Evolutionary conservation across 495 filamentous ascomycete genomes (phyloP), one percentile per base, ranked within the genome.

Genomic region (Talaromyces adpressus): DNA sequence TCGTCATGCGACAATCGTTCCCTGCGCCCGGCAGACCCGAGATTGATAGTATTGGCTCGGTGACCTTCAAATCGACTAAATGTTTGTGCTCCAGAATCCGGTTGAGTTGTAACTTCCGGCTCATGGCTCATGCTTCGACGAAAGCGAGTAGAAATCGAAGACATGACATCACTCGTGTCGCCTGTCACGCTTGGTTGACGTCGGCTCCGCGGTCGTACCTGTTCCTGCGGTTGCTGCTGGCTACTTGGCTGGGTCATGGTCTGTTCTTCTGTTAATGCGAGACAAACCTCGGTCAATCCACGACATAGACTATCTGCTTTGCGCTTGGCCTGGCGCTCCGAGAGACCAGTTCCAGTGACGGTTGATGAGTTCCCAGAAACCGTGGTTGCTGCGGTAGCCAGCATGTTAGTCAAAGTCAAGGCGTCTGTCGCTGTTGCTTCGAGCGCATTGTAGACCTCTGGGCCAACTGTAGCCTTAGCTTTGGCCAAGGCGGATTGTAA

Each of bases 281-380:
- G 82, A 70, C 91, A 96, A 23, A 98, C 80, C 69, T 98, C 94
- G 2, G 94, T 98, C 62, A 98, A 75, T 67, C 89, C 93, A 56
- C 94, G 85, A 74, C 95, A 98, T 72, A 98, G 84, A 69, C 88
- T 93, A 71, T 98, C 94, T 30, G 90, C 91, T 71, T 96, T 98
- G 62, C 93, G 85, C 45, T 91, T 85, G 30, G 97, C 81, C 66
- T 92, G 89, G 57, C 93, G 83, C 68, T 98, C 91, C 9, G 88
- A 82, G n/a, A 87, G 75, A 49, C 64, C 65, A 51, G 69, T 77
- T 6, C 77, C 78, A 71, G 78, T 79, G 49, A 84, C 81, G 8
- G 80, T 74, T 29, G 82, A 84, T 60, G 80, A 81, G 14, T 84
- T 85, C 59, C 87, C 84, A 39, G 85, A 85, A 32, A 89, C 89